These are phyloP conservation scores for Cladosporium oxysporum DNA, from an alignment of 2,329 filamentous ascomycete genomes.

Conservation along the genomic window DNA sequence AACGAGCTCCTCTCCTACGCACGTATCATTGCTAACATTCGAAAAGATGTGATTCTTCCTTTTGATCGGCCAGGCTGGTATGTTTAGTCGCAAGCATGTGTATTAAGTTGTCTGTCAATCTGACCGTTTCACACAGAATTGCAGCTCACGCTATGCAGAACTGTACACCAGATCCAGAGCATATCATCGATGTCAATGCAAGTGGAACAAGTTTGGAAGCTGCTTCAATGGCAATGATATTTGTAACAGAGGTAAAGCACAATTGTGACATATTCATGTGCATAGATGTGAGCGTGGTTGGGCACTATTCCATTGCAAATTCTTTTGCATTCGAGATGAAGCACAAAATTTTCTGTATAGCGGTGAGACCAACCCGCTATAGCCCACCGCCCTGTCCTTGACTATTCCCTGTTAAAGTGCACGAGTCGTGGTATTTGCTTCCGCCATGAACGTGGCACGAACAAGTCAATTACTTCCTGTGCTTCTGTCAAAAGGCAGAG, in stretches of 20 bases:
- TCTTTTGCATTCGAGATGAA: not conserved
- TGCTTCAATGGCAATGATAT: not conserved
- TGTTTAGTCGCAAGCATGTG: slow-evolving; percentile 34
- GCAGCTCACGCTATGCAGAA: not conserved
- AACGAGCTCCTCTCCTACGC: not conserved
- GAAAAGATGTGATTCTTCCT: slow-evolving; percentile 84
- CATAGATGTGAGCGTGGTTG: not conserved
- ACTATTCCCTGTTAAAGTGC: not conserved
- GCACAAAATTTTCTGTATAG: not conserved
- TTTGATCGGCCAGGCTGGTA: slow-evolving; percentile 87
- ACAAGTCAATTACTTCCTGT: not conserved
- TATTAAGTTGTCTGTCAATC: not conserved
- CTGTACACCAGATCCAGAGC: too few species aligned
- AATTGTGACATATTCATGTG: not conserved
- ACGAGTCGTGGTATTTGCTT: not conserved
- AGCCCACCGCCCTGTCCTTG: not conserved
- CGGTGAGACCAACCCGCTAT: not conserved
- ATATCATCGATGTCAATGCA: too few species aligned
- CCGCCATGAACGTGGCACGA: slow-evolving; percentile 3
- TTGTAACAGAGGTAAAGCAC: not conserved
- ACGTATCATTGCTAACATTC: not conserved
- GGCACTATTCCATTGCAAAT: not conserved
- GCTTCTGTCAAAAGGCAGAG: not conserved
- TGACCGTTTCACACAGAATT: slow-evolving; percentile 60
- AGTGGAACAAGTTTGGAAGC: too few species aligned